Evolutionary conservation across 345 rosid species (phyloP), one percentile per base, ranked within the genome.

Genomic region (Salix viminalis): DNA sequence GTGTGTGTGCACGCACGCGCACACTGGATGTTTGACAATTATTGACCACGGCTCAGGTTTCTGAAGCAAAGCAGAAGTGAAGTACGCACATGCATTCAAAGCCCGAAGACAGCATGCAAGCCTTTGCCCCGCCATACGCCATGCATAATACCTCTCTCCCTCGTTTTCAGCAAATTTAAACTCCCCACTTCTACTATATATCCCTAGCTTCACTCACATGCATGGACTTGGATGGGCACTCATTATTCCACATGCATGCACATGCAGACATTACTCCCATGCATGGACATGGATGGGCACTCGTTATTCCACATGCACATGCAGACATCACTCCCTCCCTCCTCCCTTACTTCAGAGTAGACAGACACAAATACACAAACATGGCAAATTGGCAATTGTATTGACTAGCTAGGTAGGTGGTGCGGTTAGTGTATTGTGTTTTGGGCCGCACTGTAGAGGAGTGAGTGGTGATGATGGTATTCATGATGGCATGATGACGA

Each of bases 171-270:
- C 78, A 68, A 74, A 77, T 62, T 66, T 14, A 72, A 70, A 36
- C 23, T 54, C 37, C 66, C 70, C 62, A 24, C 50, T 58, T 42
- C n/a, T 19, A 42, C 16, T 9, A 12, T n/a, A n/a, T n/a, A n/a
- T 42, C 36, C n/a, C 16, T 61, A 26, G 24, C 73, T 56, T 41
- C 69, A 19, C 69, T 82, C 88, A 88, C 88, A 86, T 86, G 88
- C 88, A 83, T 77, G 88, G 80, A 79, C 89, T 83, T 88, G 79
- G 87, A 86, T 72, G 10, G 11, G 66, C 85, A 86, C 84, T 86
- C 89, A 86, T 86, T 75, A 75, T 71, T 65, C 81, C 87, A 86
- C 88, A 87, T 89, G 86, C 88, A 87, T 89, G 86, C 87, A 80
- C 88, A 80, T 82, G 84, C 86, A 77, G 75, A 76, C 67, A 26